Evolutionary conservation across 108 stramenopile species (phyloP), one percentile per base, ranked within the genome.

Genomic region (Mayamaea pseudoterrestris): DNA sequence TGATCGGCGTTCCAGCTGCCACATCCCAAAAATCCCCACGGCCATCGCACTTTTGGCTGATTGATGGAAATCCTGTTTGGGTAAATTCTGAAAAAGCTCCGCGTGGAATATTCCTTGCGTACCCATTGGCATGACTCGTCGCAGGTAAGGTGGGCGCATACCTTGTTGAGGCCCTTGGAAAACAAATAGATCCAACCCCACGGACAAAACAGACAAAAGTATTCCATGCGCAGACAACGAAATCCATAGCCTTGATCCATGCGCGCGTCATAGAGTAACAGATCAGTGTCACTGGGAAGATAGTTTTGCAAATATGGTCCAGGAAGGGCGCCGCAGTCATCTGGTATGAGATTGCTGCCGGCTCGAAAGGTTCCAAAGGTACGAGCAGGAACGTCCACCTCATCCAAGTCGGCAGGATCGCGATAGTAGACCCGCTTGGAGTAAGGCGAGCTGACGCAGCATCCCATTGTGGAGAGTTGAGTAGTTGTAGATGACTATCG

Each of bases 381-480:
- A 3, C 71, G 55, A 35, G 48, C 31, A 57, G 39, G 41, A 28
- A 34, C 58, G 29, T 43, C 30, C 25, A 31, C 68, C 44, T 74
- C 73, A 30, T 74, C 73, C 17, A 66, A 47, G 57, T 69, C 73
- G 44, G 54, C 68, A n/a, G 68, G 60, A 41, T 74, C 68, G 3
- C 5, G 37, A 18, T 55, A 61, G 29, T 74, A 74, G 17, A 30
- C 37, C 16, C 73, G 64, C 17, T 32, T 58, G 5, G 53, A 31
- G 44, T 74, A 65, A 16, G 73, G 73, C 16, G 30, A 54, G 55
- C 64, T 66, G 30, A 18, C 30, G 46, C 68, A 74, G 65, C 73
- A 74, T 0, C 73, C 73, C 73, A 74, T 74, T 45, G 40, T 41
- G n/a, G n/a, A n/a, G n/a, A n/a, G n/a, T n/a, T n/a, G n/a, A n/a